Conservation (phyloP, 306 rosid species). For the Quercus parvula region DNA sequence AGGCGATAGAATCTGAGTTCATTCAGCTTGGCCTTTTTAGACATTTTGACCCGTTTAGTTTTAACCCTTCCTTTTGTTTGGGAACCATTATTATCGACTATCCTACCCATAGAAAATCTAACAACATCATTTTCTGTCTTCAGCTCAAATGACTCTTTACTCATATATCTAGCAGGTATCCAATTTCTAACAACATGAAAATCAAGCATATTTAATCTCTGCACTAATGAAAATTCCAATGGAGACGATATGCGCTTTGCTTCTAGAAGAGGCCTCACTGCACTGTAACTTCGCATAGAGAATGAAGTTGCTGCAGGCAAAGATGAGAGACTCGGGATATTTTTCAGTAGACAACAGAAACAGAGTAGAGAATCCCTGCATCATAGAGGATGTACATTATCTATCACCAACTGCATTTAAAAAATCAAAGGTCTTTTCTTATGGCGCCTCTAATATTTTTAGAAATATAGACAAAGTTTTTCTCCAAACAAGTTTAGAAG, state of each 20-base stretch:
- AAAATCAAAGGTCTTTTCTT: neutral
- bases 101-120: conserved; percentile 53
- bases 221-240: conserved; percentile 13
- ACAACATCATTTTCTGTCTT: conserved; percentile 45
- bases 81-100: conserved; percentile 14
- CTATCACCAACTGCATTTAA: neutral
- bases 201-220: conserved; percentile 21
- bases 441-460: too few species aligned
- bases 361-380: conserved; percentile 50
- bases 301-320: conserved; percentile 12
- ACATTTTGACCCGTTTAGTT: conserved; percentile 40
- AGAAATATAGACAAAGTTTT: too few species aligned
- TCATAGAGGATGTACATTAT: conserved; percentile 18
- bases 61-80: conserved; percentile 17
- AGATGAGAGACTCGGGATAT: conserved; percentile 31
- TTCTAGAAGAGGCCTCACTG: conserved; percentile 20
- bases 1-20: conserved; percentile 76
- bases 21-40: conserved; percentile 71
- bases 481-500: too few species aligned
- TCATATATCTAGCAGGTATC: conserved; percentile 41
- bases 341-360: conserved; percentile 30
- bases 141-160: conserved; percentile 52
- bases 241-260: conserved; percentile 5
- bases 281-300: conserved; percentile 17
- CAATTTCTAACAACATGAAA: conserved; percentile 27